These are phyloP conservation scores for Rhodotorula diobovata DNA, from an alignment of 768 basidiomycete species.

Conservation along the genomic window DNA sequence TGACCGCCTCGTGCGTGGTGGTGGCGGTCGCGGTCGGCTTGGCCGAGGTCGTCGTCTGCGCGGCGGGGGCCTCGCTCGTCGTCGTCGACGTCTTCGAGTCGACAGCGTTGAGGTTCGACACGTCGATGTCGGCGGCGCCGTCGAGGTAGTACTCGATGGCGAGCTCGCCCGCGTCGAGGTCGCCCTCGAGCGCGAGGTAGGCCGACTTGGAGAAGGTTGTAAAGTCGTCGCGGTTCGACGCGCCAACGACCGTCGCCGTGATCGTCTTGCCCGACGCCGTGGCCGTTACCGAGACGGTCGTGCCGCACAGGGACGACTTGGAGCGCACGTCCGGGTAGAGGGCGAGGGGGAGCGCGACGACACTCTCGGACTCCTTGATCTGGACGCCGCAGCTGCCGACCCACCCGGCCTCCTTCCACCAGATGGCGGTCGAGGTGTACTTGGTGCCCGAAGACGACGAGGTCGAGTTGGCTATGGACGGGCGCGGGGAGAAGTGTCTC, in stretches of 20 bases:
- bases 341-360: slow-evolving; percentile 23
- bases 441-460: background rate
- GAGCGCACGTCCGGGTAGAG: slow-evolving; percentile 20
- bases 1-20: background rate
- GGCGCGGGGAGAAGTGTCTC: background rate
- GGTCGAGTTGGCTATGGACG: background rate
- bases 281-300: slow-evolving; percentile 8
- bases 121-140: slow-evolving; percentile 5
- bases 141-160: slow-evolving; percentile 20
- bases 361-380: slow-evolving; percentile 6
- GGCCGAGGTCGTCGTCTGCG: background rate
- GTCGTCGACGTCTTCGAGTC: too few relatives aligned
- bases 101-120: slow-evolving; percentile 11
- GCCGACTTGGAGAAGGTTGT: slow-evolving; percentile 35
- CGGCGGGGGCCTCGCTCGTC: background rate
- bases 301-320: slow-evolving; percentile 23
- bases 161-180: slow-evolving; percentile 27
- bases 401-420: slow-evolving; percentile 27
- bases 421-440: slow-evolving; percentile 30
- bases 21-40: background rate
- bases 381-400: slow-evolving; percentile 16
- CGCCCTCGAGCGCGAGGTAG: slow-evolving; percentile 27
- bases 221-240: slow-evolving; percentile 31
- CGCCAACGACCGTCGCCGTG: slow-evolving; percentile 27
- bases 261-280: slow-evolving; percentile 17